Percentiles rank a stretch among this genome's conserved stretches.
phyloP scores from a whole-genome alignment of 306 rosid genomes.

The barrel medic (Medicago truncatula) region MtrunA17r5.0-ANR NC_053042.1:30505001-30505500 shows the following conservation, averaged over 20 bases:
- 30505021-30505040: background rate
- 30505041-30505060: background rate
- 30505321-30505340: background rate
- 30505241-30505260: slow-evolving; percentile 16
- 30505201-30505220: background rate
- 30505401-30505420: slow-evolving; percentile 1
- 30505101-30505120: background rate
- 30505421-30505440: background rate
- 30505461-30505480: background rate
- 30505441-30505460: background rate
- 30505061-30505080: background rate
- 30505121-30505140: background rate
- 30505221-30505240: background rate
- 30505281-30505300: background rate
- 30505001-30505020: background rate
- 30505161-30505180: slow-evolving; percentile 35
- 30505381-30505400: background rate
- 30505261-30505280: background rate
- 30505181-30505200: slow-evolving; percentile 35
- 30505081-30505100: background rate
- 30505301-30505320: no score
- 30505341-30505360: background rate
- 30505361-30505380: background rate
- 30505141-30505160: background rate
- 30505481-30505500: slow-evolving; percentile 51